phyloP scores from a whole-genome alignment of 306 rosid species.

The Fagus crenata region DNA sequence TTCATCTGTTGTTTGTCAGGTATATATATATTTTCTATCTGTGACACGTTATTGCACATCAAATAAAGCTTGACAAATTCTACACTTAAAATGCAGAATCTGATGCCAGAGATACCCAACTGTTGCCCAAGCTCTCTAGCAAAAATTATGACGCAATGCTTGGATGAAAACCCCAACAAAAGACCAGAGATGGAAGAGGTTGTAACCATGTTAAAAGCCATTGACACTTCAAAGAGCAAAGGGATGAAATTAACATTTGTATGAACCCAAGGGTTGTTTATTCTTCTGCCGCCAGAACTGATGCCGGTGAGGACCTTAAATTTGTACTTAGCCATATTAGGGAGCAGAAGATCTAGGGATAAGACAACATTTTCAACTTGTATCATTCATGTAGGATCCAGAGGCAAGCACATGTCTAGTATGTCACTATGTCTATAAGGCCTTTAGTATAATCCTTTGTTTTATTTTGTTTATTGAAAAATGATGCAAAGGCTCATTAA shows the following conservation, averaged over 20 bases:
- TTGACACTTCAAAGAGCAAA: neutral
- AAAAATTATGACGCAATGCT: slow-evolving; percentile 8
- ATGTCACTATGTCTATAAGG: neutral
- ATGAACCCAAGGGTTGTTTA: neutral
- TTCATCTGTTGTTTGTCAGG: neutral
- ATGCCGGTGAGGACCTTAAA: neutral
- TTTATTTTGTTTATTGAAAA: neutral
- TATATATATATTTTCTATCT: neutral
- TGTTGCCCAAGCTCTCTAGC: slow-evolving; percentile 20
- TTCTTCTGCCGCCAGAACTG: neutral
- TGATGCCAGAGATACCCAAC: slow-evolving; percentile 17
- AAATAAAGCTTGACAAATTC: neutral
- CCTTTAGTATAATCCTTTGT: neutral
- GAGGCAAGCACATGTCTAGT: no score
- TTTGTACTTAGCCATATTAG: neutral
- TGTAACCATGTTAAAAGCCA: slow-evolving; percentile 3
- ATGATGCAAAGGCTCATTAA: neutral
- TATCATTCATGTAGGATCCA: no score
- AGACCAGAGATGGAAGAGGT: slow-evolving; percentile 30
- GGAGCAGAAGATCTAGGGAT: no score
- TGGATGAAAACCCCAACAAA: slow-evolving; percentile 22
- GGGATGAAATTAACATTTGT: neutral
- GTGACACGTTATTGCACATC: neutral
- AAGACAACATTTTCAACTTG: no score
- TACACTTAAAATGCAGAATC: neutral